Conservation (phyloP, 192 early-diverging fungal species). For the Obelidium mucronatum region DNA sequence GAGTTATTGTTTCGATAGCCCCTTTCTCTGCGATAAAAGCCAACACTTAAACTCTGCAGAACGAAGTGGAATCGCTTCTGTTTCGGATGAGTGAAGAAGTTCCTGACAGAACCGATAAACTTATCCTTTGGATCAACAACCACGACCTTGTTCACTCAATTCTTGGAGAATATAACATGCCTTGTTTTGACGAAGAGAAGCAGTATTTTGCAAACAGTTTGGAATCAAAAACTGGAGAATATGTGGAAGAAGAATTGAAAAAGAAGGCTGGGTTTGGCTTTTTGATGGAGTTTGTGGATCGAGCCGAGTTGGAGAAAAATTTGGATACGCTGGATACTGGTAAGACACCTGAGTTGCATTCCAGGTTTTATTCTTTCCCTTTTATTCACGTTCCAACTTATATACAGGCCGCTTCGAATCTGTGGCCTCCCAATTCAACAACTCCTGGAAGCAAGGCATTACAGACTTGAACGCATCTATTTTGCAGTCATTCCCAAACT, state of each 20-base stretch:
- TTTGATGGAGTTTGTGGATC: conserved; percentile 81
- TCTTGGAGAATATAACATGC: conserved; percentile 61
- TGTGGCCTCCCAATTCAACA: conserved; percentile 78
- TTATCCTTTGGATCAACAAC: conserved; percentile 95
- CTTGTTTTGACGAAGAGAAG: conserved; percentile 59
- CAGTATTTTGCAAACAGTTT: conserved; percentile 66
- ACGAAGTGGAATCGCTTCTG: conserved; percentile 80
- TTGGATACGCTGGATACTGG: conserved; percentile 36
- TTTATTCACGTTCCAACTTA: not conserved
- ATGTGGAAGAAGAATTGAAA: conserved; percentile 89
- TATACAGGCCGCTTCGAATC: conserved; percentile 64
- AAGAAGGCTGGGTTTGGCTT: conserved; percentile 71
- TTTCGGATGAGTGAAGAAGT: conserved; percentile 76
- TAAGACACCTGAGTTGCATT: not conserved
- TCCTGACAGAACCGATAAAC: conserved; percentile 67
- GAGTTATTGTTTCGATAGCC: not conserved
- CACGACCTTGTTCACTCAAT: conserved; percentile 87
- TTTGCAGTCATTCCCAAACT: conserved; percentile 93
- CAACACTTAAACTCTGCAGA: no score
- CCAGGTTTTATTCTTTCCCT: conserved; percentile 10
- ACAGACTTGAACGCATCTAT: conserved; percentile 82
- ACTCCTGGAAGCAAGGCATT: conserved; percentile 80
- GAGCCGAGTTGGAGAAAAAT: conserved; percentile 64
- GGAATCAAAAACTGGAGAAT: conserved; percentile 73
- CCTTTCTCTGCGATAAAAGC: not conserved